phyloP scores from a whole-genome alignment of 1,139 yeast genomes.

The Yamadazyma sp. region DNA sequence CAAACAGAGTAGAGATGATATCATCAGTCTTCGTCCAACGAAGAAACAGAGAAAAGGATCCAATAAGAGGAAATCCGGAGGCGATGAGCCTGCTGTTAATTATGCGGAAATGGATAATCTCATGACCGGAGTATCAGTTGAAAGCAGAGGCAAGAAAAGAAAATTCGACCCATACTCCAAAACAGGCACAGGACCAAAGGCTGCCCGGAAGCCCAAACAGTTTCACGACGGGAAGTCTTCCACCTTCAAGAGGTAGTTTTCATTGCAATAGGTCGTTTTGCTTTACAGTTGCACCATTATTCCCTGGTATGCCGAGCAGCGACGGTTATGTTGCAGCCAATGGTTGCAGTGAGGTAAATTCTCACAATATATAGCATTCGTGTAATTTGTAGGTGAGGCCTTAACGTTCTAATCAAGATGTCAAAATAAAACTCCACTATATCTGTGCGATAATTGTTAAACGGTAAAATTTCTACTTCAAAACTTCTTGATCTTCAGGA shows the following conservation, averaged over 20 bases:
- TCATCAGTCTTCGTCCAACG: conserved; percentile 50
- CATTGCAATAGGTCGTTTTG: too few relatives aligned
- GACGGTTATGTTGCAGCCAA: too few relatives aligned
- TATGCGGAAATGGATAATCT: conserved; percentile 2
- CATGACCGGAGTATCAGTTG: conserved; percentile 12
- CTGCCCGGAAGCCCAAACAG: conserved; percentile 45
- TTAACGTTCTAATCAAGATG: too few relatives aligned
- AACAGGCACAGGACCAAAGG: conserved; percentile 49
- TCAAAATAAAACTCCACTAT: too few relatives aligned
- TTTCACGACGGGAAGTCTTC: conserved; percentile 47
- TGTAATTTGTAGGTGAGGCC: too few relatives aligned
- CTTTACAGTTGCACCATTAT: too few relatives aligned
- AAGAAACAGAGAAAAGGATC: conserved; percentile 15
- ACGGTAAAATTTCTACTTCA: too few relatives aligned
- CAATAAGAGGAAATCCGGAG: conserved; percentile 14
- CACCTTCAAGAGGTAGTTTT: conserved; percentile 43
- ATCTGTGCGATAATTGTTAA: too few relatives aligned
- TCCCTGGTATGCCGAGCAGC: too few relatives aligned
- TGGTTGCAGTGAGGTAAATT: too few relatives aligned
- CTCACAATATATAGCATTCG: too few relatives aligned
- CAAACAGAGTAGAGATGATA: conserved; percentile 45
- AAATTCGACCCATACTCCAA: conserved; percentile 62
- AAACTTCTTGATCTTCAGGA: too few relatives aligned
- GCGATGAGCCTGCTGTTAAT: conserved; percentile 10
- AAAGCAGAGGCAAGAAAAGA: conserved; percentile 37